Percentiles rank a stretch among this genome's conserved stretches.
phyloP scores from a whole-genome alignment of 306 rosid genomes.

The Ochetophila trinervis region DNA sequence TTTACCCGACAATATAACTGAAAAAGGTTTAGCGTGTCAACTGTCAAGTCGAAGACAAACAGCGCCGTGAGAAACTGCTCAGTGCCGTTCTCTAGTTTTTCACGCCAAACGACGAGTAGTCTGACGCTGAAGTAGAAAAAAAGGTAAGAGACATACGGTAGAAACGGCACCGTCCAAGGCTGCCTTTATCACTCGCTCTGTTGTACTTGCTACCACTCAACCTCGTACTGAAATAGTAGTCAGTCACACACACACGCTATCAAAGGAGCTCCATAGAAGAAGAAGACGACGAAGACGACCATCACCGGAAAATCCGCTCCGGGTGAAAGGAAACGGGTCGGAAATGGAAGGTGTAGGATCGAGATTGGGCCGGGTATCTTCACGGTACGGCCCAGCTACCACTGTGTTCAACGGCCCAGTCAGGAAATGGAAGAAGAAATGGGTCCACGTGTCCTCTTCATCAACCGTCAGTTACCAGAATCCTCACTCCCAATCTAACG shows the following conservation, averaged over 20 bases:
- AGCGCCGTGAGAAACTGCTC: too few species aligned
- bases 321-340: neutral
- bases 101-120: too few species aligned
- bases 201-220: neutral
- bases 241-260: neutral
- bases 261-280: neutral
- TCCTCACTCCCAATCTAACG: conserved; percentile 41
- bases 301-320: neutral
- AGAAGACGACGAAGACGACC: neutral
- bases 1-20: too few species aligned
- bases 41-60: too few species aligned
- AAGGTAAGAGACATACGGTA: too few species aligned
- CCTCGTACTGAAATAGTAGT: conserved; percentile 13
- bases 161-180: too few species aligned
- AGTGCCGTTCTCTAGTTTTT: too few species aligned
- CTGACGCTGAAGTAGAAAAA: too few species aligned
- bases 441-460: conserved; percentile 72
- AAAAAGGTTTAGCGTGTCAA: too few species aligned
- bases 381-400: conserved; percentile 82
- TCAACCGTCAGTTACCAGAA: conserved; percentile 33
- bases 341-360: conserved; percentile 90
- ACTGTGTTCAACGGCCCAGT: conserved; percentile 93
- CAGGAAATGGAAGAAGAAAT: conserved; percentile 91
- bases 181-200: neutral
- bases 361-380: conserved; percentile 80